Conservation (phyloP, 768 basidiomycete species). For the Macrocybe gigantea region DNA sequence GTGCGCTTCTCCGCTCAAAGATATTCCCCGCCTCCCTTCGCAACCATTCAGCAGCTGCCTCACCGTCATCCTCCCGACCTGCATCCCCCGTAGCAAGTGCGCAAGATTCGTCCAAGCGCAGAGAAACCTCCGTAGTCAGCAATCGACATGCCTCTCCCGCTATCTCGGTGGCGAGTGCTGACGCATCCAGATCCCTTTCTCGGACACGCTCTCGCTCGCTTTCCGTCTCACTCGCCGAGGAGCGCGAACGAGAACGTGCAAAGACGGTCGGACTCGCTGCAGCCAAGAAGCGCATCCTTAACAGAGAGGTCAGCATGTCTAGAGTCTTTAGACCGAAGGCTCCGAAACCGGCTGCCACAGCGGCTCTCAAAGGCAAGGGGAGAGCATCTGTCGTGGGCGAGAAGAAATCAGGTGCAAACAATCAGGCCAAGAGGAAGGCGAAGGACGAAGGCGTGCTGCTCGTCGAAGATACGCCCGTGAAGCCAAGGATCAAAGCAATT, state of each 20-base stretch:
- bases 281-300: constrained; percentile 48
- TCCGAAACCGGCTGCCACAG: constrained; percentile 14
- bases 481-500: constrained; percentile 9
- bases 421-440: constrained; percentile 1
- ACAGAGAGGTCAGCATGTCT: constrained; percentile 74
- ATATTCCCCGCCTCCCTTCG: constrained; percentile 64
- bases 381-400: constrained; percentile 11
- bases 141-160: constrained; percentile 14
- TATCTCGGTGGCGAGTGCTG: constrained; percentile 14
- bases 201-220: constrained; percentile 53
- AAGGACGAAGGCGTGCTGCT: constrained; percentile 35
- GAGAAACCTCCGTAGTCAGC: not conserved
- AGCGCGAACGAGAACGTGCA: constrained; percentile 36
- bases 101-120: not conserved
- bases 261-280: constrained; percentile 26
- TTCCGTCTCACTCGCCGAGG: constrained; percentile 66
- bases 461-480: constrained; percentile 51
- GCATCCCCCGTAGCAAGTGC: constrained; percentile 19
- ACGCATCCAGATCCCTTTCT: constrained; percentile 12
- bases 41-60: constrained; percentile 43
- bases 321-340: constrained; percentile 53
- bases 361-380: constrained; percentile 11
- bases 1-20: constrained; percentile 55
- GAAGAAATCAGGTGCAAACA: constrained; percentile 10
- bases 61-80: constrained; percentile 22